Base-by-base conservation (phyloP, 768 basidiomycete species). In the Lenzites betulinus region DNA sequence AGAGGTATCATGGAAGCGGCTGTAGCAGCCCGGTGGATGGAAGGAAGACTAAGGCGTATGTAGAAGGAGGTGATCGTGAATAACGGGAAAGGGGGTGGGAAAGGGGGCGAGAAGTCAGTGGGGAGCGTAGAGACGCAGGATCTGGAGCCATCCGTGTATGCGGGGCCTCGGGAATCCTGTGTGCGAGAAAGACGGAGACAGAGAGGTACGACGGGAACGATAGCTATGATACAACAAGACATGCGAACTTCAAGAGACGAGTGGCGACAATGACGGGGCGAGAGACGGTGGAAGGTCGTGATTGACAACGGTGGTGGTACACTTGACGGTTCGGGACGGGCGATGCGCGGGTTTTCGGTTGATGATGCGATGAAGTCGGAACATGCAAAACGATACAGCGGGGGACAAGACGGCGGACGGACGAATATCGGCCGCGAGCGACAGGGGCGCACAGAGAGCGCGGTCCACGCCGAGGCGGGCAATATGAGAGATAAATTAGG, bases 221-320 rank as follows among this genome's bases (percentile, higher is more conserved):
- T 2, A 30, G n/a, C 38, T 57, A 57, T 57, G 38, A 41, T 57
- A 57, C 55, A 57, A 49, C 55, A 51, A 48, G 26, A 39, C 16
- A 39, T 49, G 18, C 22, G 46, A 12, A 18, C 20, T 26, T 47
- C 41, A 30, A 28, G 18, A 22, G 43, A 33, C 47, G 28, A 25
- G 33, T 16, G 11, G 20, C 28, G 22, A 23, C 30, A 54, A 35
- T n/a, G 43, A 41, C 55, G 43, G 9, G 36, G 28, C n/a, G 22
- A 18, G 16, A 15, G 33, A 30, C 28, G 9, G 20, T 13, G 22
- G 30, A 35, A 22, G n/a, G 28, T 22, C 15, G 47, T 16, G 15
- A 11, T n/a, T 18, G 30, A 11, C 30, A 33, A 33, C 6, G 30
- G 30, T 36, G 30, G 36, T 47, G 23, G 54, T 56, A 56, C 54